Evolutionary conservation across 1,139 yeast genomes (phyloP).

Genomic region (Suhomyces choctaworum): DNA sequence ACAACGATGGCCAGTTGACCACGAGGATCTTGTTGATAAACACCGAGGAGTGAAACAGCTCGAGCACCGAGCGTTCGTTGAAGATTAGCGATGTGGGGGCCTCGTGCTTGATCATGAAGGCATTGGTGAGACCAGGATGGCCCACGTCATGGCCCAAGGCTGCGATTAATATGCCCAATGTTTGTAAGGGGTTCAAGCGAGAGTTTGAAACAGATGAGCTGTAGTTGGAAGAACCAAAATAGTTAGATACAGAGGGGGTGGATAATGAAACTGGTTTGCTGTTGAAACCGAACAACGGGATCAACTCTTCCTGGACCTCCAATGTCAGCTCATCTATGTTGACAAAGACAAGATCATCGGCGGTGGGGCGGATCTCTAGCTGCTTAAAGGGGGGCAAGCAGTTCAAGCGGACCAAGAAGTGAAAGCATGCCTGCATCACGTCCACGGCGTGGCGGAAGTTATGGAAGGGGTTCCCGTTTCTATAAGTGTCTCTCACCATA

Average conservation of each 20-base stretch:
- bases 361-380: constrained; percentile 32
- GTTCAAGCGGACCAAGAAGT: constrained; percentile 52
- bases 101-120: constrained; percentile 59
- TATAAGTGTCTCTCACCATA: constrained; percentile 72
- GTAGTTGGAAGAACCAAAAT: constrained; percentile 2
- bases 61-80: constrained; percentile 71
- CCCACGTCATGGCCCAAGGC: constrained; percentile 96
- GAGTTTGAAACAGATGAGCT: constrained; percentile 7
- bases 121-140: constrained; percentile 92
- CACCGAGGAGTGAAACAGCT: constrained; percentile 78
- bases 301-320: constrained; percentile 10
- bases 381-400: constrained; percentile 47
- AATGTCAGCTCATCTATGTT: constrained; percentile 10
- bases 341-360: constrained; percentile 23
- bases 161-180: constrained; percentile 65
- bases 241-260: constrained; percentile 32
- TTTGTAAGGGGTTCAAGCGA: constrained; percentile 46
- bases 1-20: constrained; percentile 63
- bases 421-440: constrained; percentile 87
- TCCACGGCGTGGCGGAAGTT: constrained; percentile 95
- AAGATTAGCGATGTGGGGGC: constrained; percentile 68
- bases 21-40: constrained; percentile 58
- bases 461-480: constrained; percentile 86
- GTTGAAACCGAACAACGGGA: constrained; percentile 10
- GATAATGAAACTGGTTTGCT: constrained; percentile 1